Evolutionary conservation across 768 basidiomycete genomes (phyloP), one percentile per base, ranked within the genome.

Genomic region (Sarcomyxa edulis): DNA sequence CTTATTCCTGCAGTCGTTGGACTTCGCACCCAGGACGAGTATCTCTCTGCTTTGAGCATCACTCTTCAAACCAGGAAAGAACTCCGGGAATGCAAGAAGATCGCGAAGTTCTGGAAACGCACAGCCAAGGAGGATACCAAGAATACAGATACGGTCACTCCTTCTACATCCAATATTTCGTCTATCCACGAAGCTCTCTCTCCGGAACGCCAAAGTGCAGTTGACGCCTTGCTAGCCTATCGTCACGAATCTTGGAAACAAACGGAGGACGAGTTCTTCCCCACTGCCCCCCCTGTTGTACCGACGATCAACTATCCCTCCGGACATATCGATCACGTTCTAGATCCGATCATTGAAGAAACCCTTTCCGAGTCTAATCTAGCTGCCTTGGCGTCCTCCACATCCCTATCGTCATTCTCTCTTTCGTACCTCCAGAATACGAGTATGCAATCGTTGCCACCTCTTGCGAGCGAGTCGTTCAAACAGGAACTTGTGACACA

Each of bases 91-190:
- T 50, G 52, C 37, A 61, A 49, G 48, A 66, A 65, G 39, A 50
- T 46, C 21, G 43, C 55, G 34, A 60, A 57, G 29, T 68, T 67
- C 31, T 66, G 65, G 66, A 68, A 67, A 49, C 56, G 44, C 11
- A 49, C 56, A 14, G 62, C 60, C 23, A 56, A 55, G 35, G 54
- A 54, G 37, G 41, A 47, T 14, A 16, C 25, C 10, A 27, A 36
- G 10, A 42, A 44, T 27, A 38, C 33, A 10, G 34, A 44, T 21
- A 35, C 43, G 4, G 29, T 48, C 19, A 50, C 51, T 8, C 50
- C 52, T 23, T 53, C 51, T 27, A 19, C 45, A 43, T 52, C 53
- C 7, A 46, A 49, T 22, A 39, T 51, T 12, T 47, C 51, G 6
- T 29, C 42, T n/a, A 35, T 48, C 23, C 42, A 44, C 15, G 50